These are phyloP conservation scores for Eucalyptus leucophloia DNA, from an alignment of 345 rosid species.

Conservation along the genomic window DNA sequence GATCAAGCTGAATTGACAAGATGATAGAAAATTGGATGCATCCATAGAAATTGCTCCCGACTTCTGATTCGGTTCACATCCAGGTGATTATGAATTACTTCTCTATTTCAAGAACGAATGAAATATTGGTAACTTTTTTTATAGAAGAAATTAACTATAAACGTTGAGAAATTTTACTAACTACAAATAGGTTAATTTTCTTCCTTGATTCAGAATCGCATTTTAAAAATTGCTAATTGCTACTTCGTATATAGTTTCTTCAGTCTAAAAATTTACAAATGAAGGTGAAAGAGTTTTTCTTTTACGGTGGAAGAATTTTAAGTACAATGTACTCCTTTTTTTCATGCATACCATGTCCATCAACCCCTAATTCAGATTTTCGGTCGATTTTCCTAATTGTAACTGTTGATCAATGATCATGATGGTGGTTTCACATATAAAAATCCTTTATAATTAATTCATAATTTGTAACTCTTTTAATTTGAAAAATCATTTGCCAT, in stretches of 20 bases:
- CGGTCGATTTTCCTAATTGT: not conserved
- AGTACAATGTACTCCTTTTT: not conserved
- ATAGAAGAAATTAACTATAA: not conserved
- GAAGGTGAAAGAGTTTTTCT: not conserved
- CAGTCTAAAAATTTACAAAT: not conserved
- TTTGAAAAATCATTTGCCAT: not conserved
- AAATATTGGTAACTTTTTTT: not conserved
- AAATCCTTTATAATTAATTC: not conserved
- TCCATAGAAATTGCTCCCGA: not conserved
- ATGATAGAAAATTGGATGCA: not conserved
- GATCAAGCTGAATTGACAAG: not conserved
- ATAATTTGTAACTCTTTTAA: not conserved
- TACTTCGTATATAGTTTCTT: not conserved
- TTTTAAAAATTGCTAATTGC: not conserved
- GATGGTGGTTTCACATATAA: not conserved
- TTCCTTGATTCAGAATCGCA: not conserved
- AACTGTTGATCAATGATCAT: not conserved
- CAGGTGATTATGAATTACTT: not conserved
- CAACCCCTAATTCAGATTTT: not conserved
- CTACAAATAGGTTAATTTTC: not conserved
- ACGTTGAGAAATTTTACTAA: not conserved
- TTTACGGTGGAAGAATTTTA: not conserved
- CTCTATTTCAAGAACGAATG: not conserved
- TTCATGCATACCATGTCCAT: not conserved
- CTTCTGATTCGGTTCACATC: not conserved